A percentile compares a stretch with the other conserved stretches of the same genome.
phyloP scores from a whole-genome alignment of 2,329 filamentous ascomycete species.

The Cladosporium sp. region DNA sequence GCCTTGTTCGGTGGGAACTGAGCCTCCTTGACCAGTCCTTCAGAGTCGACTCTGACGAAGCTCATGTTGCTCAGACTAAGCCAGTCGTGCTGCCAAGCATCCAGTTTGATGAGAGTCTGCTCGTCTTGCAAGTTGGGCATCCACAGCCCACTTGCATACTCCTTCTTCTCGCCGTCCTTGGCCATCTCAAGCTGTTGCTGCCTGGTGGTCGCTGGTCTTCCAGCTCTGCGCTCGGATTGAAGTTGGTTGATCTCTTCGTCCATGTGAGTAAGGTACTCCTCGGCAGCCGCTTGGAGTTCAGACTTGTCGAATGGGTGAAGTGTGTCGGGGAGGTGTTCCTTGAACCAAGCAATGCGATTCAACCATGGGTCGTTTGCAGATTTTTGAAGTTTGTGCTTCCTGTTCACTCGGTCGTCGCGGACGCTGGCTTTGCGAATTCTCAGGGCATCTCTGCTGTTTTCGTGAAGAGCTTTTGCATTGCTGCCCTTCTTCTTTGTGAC shows the following conservation, averaged over 20 bases:
- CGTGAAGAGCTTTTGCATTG: slow-evolving; percentile 71
- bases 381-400: slow-evolving; percentile 62
- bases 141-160: slow-evolving; percentile 82
- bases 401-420: slow-evolving; percentile 77
- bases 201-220: slow-evolving; percentile 70
- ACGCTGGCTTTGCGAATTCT: slow-evolving; percentile 73
- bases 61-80: slow-evolving; percentile 68
- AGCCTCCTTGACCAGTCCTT: slow-evolving; percentile 62
- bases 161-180: slow-evolving; percentile 66
- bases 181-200: slow-evolving; percentile 74
- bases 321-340: slow-evolving; percentile 38
- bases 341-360: slow-evolving; percentile 65
- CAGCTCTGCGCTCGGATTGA: slow-evolving; percentile 68
- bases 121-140: slow-evolving; percentile 70
- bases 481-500: slow-evolving; percentile 82
- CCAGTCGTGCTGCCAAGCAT: slow-evolving; percentile 81
- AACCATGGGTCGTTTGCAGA: slow-evolving; percentile 67
- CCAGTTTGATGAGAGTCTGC: slow-evolving; percentile 61
- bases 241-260: slow-evolving; percentile 65
- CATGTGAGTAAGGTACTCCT: slow-evolving; percentile 53
- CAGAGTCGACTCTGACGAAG: slow-evolving; percentile 69
- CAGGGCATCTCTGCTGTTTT: slow-evolving; percentile 81
- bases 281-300: slow-evolving; percentile 51
- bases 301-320: slow-evolving; percentile 49
- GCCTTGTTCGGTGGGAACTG: slow-evolving; percentile 66